A percentile compares a stretch with the other conserved stretches of the same genome.
These are phyloP conservation scores for Fallopia convolvulus DNA, from an alignment of 148 eudicot species.

Conservation along the genomic window DNA sequence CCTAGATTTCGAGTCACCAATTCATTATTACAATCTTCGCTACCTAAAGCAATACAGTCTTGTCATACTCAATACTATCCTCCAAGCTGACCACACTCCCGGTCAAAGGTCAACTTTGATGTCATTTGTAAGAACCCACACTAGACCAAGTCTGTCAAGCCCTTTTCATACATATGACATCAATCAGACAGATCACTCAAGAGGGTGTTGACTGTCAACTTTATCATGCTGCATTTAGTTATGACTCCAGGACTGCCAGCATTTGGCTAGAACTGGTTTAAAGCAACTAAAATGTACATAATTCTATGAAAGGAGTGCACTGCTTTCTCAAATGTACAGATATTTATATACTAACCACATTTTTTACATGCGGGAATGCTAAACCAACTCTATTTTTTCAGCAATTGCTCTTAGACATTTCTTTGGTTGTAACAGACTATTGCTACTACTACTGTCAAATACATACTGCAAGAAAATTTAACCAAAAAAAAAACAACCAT, in stretches of 20 bases:
- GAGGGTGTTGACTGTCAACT: no score
- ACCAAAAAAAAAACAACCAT: not conserved
- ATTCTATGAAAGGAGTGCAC: not conserved
- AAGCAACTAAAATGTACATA: not conserved
- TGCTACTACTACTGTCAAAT: not conserved
- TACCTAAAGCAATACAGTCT: not conserved
- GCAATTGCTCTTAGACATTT: not conserved
- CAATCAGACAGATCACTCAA: not conserved
- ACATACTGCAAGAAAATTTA: not conserved
- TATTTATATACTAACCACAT: not conserved
- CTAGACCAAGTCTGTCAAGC: not conserved
- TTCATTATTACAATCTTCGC: not conserved
- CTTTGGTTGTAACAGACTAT: not conserved
- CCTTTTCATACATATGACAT: not conserved
- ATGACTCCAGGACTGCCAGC: not conserved
- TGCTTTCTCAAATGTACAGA: not conserved
- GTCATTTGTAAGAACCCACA: not conserved
- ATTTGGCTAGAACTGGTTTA: not conserved
- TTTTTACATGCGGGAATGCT: not conserved
- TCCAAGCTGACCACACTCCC: not conserved
- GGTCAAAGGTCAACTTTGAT: not conserved
- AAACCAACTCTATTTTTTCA: not conserved
- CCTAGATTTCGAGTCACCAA: not conserved
- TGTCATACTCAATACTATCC: not conserved
- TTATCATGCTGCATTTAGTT: not conserved